phyloP scores from a whole-genome alignment of 495 filamentous ascomycete genomes.

The Rusavskia elegans region DNA sequence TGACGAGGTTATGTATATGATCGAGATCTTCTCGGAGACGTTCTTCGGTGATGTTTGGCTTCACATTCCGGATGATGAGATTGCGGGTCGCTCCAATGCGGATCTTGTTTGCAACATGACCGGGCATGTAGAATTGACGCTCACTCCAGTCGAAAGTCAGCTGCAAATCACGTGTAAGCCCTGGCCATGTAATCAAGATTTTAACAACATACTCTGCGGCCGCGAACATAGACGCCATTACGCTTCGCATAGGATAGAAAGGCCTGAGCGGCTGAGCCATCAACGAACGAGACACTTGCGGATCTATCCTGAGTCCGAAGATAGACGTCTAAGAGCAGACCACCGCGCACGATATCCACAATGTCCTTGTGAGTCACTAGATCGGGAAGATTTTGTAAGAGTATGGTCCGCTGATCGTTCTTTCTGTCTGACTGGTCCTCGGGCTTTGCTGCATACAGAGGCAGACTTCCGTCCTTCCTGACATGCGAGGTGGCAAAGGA shows the following conservation, averaged over 20 bases:
- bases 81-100: slow-evolving; percentile 63
- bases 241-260: slow-evolving; percentile 50
- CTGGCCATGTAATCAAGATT: too few species aligned
- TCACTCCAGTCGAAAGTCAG: slow-evolving; percentile 57
- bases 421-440: slow-evolving; percentile 18
- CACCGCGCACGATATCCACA: slow-evolving; percentile 48
- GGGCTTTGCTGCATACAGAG: slow-evolving; percentile 1
- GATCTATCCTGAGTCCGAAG: slow-evolving; percentile 42
- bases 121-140: slow-evolving; percentile 53
- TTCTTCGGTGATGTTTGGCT: slow-evolving; percentile 42
- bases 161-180: slow-evolving; percentile 20
- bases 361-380: slow-evolving; percentile 50
- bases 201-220: slow-evolving; percentile 40
- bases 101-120: slow-evolving; percentile 51
- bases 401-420: slow-evolving; percentile 42
- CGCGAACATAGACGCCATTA: slow-evolving; percentile 52
- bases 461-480: slow-evolving; percentile 18
- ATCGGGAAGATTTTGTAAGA: slow-evolving; percentile 47
- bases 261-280: slow-evolving; percentile 41
- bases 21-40: slow-evolving; percentile 59
- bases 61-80: slow-evolving; percentile 44
- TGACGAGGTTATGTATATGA: slow-evolving; percentile 64
- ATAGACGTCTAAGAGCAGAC: slow-evolving; percentile 53
- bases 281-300: slow-evolving; percentile 56
- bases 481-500: too few species aligned